A percentile compares a stretch with the other conserved stretches of the same genome.
phyloP scores from a whole-genome alignment of 2,329 filamentous ascomycete species.

The Didymella lethalis region DNA sequence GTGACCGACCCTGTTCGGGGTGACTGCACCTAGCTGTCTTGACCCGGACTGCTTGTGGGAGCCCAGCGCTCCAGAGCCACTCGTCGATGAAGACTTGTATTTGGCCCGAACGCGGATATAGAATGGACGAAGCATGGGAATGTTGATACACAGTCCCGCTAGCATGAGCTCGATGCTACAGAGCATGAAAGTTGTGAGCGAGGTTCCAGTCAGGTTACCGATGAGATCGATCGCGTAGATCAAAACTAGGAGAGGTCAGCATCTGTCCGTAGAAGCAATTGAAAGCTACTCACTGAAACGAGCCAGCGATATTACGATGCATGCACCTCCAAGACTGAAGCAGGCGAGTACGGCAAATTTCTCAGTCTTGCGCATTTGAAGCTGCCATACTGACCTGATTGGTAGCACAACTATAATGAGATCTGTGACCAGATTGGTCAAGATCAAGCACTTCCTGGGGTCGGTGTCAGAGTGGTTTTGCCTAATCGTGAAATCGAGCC shows the following conservation, averaged over 20 bases:
- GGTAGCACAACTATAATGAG: conserved; percentile 29
- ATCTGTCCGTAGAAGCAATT: background rate
- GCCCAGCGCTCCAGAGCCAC: background rate
- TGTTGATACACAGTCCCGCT: conserved; percentile 35
- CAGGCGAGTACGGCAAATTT: conserved; percentile 34
- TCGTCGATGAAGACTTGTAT: conserved; percentile 24
- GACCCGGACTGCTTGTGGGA: conserved; percentile 14
- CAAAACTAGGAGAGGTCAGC: conserved; percentile 17
- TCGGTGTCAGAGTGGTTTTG: background rate
- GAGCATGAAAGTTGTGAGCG: conserved; percentile 35
- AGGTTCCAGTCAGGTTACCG: conserved; percentile 33
- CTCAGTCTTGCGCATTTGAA: conserved; percentile 37
- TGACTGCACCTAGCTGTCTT: conserved; percentile 11
- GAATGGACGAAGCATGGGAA: conserved; percentile 35
- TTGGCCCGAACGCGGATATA: conserved; percentile 31
- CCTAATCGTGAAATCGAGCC: no score
- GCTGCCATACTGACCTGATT: conserved; percentile 27
- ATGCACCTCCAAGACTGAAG: conserved; percentile 32
- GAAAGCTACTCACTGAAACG: conserved; percentile 22
- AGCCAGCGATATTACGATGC: conserved; percentile 31
- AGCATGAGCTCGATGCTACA: conserved; percentile 35
- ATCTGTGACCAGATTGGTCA: conserved; percentile 30
- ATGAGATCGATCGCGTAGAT: conserved; percentile 27
- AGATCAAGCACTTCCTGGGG: conserved; percentile 24
- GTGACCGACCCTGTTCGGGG: conserved; percentile 19